Conservation (phyloP, 2,329 filamentous ascomycete genomes). For the Magnaporthiopsis incrustans region DNA sequence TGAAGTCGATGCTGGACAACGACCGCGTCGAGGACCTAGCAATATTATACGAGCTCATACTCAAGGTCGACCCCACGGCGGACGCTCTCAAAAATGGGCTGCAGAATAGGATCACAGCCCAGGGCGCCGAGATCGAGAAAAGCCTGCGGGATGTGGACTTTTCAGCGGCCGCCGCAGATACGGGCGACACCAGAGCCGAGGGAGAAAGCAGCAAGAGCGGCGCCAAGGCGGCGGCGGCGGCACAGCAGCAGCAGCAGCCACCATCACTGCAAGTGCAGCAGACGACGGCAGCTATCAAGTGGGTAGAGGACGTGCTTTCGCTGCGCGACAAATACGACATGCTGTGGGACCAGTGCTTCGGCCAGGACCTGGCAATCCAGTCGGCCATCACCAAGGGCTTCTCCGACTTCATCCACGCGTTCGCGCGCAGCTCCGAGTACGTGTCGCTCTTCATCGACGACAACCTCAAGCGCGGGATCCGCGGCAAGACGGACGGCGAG, state of each 20-base stretch:
- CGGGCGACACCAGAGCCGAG: conserved; percentile 21
- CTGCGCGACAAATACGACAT: conserved; percentile 87
- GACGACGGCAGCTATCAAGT: conserved; percentile 81
- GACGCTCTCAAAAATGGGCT: conserved; percentile 60
- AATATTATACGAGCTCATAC: conserved; percentile 74
- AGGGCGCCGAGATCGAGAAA: conserved; percentile 78
- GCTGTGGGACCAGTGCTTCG: conserved; percentile 67
- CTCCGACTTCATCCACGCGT: conserved; percentile 88
- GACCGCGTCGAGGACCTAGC: conserved; percentile 69
- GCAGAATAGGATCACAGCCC: conserved; percentile 65
- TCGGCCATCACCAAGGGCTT: conserved; percentile 81
- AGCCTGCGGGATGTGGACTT: conserved; percentile 48
- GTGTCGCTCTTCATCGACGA: conserved; percentile 96
- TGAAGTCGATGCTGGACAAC: conserved; percentile 87
- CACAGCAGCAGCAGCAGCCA: conserved; percentile 28
- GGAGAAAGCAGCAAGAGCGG: conserved; percentile 29
- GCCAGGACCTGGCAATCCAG: conserved; percentile 67
- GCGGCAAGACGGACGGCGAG: conserved; percentile 84
- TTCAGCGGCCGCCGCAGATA: conserved; percentile 29
- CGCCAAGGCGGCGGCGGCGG: neutral
- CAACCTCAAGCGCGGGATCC: conserved; percentile 87
- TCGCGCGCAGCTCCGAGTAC: conserved; percentile 77
- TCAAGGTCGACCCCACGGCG: conserved; percentile 69
- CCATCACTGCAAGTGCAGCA: conserved; percentile 61
- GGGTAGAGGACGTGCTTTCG: conserved; percentile 83